phyloP scores from a whole-genome alignment of 139 green algal genomes.

The Picochlorum sp. region DNA sequence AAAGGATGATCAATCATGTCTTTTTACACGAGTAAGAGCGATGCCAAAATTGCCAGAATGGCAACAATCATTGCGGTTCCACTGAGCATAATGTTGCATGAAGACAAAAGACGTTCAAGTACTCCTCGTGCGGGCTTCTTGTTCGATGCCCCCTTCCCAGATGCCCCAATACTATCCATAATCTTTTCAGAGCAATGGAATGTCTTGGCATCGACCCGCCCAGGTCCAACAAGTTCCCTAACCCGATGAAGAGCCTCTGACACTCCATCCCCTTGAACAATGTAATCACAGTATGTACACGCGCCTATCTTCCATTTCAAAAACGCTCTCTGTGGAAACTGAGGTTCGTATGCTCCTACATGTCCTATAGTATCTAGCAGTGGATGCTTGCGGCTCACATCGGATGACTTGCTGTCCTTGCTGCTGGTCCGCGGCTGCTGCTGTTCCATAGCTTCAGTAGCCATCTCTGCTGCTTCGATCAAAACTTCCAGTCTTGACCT shows the following conservation, averaged over 20 bases:
- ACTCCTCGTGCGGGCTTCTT: neutral
- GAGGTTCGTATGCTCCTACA: constrained; percentile 6
- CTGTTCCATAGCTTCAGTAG: neutral
- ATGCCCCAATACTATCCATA: neutral
- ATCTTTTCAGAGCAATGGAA: constrained; percentile 8
- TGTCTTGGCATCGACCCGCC: neutral
- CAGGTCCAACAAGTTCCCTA: constrained; percentile 5
- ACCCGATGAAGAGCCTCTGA: constrained; percentile 2
- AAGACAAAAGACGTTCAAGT: neutral
- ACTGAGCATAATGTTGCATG: neutral
- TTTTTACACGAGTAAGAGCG: neutral
- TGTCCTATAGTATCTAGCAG: constrained; percentile 19
- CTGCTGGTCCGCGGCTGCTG: neutral
- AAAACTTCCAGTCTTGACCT: constrained; percentile 13
- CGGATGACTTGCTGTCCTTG: constrained; percentile 3
- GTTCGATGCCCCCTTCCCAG: neutral
- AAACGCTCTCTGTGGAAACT: constrained; percentile 11
- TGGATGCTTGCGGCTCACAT: neutral
- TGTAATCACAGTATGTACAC: constrained; percentile 9
- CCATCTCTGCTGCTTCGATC: constrained; percentile 17
- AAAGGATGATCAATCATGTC: too few species aligned
- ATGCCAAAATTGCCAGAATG: neutral
- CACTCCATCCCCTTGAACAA: constrained; percentile 7
- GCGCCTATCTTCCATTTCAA: constrained; percentile 4
- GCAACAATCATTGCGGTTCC: neutral